phyloP scores from a whole-genome alignment of 2,329 filamentous ascomycete species.

The Cadophora malorum region DNA sequence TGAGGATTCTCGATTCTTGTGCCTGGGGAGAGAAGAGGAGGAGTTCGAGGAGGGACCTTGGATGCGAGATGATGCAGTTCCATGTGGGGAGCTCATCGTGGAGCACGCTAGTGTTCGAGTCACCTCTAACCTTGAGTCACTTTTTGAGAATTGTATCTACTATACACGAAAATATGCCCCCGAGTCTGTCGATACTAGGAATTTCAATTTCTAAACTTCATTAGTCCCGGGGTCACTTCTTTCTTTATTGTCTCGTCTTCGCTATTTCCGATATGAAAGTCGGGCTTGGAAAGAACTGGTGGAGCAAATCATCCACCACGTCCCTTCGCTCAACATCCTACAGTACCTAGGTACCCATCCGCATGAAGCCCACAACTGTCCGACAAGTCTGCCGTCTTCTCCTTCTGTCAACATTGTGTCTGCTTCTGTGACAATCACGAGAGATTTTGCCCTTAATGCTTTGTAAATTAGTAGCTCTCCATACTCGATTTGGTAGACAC shows the following conservation, averaged over 20 bases:
- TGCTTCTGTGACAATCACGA: no score
- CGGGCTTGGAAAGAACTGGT: no score
- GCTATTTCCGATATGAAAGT: background rate
- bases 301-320: no score
- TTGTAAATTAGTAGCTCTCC: no score
- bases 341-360: no score
- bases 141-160: background rate
- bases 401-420: no score
- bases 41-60: background rate
- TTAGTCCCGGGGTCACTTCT: background rate
- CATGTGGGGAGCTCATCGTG: slow-evolving; percentile 2
- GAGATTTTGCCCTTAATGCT: no score
- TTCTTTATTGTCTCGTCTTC: background rate
- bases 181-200: background rate
- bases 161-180: background rate
- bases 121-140: slow-evolving; percentile 1
- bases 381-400: no score
- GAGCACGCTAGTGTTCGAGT: slow-evolving; percentile 1
- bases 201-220: background rate
- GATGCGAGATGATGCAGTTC: slow-evolving; percentile 1
- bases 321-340: no score
- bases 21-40: slow-evolving; percentile 1
- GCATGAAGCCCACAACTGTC: no score
- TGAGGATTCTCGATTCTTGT: slow-evolving; percentile 10
- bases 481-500: no score